These are phyloP conservation scores for Mrakia gelida DNA, from an alignment of 768 basidiomycete species.

Conservation along the genomic window DNA sequence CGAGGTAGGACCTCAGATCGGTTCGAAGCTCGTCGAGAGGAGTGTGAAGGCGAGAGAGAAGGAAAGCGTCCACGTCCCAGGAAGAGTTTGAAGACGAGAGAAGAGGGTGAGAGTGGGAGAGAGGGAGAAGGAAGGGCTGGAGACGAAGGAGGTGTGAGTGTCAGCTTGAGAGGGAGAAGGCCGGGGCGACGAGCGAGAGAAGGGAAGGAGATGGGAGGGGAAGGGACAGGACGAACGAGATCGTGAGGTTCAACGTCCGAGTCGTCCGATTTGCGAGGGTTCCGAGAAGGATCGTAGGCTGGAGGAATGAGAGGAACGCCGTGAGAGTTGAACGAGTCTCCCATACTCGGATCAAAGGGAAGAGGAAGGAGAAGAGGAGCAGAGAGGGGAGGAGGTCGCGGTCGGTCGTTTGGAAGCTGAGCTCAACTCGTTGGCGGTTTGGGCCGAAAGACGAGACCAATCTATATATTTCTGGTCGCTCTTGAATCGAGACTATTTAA, in stretches of 20 bases:
- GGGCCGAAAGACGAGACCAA: no score
- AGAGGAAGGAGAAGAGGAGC: not conserved
- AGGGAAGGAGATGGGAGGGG: not conserved
- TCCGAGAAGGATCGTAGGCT: not conserved
- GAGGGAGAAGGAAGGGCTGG: slow-evolving; percentile 51
- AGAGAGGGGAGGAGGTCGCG: not conserved
- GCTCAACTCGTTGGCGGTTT: not conserved
- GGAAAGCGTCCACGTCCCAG: slow-evolving; percentile 81
- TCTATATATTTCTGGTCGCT: no score
- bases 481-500: no score
- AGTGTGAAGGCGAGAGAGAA: slow-evolving; percentile 76
- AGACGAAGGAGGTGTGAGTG: not conserved
- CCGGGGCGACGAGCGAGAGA: not conserved
- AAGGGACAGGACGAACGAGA: not conserved
- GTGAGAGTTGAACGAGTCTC: not conserved
- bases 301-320: slow-evolving; percentile 22
- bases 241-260: slow-evolving; percentile 12
- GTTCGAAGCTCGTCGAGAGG: slow-evolving; percentile 80
- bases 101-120: slow-evolving; percentile 74
- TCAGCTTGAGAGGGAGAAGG: not conserved
- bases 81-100: slow-evolving; percentile 50
- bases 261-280: not conserved
- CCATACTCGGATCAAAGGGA: not conserved
- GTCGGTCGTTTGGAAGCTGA: not conserved
- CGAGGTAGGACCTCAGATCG: slow-evolving; percentile 81